Evolutionary conservation across 202 grass and related monocot genomes (phyloP).

Genomic region (Bolboschoenoplectus hybrid): DNA sequence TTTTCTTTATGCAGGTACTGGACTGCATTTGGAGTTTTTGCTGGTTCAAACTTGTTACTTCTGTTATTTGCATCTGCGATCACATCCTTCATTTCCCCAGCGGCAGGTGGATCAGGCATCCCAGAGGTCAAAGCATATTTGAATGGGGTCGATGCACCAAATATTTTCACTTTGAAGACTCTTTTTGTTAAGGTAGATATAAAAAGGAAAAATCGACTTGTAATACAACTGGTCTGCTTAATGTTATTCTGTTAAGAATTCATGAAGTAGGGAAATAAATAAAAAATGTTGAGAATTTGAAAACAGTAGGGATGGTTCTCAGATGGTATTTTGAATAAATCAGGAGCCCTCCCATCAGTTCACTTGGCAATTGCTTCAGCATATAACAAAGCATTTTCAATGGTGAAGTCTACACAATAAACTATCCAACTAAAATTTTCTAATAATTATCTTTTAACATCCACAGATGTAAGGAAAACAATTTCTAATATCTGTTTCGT

Average conservation of each 20-base stretch:
- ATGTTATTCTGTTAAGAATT: neutral
- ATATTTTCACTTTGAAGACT: slow-evolving; percentile 84
- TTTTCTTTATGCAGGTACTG: slow-evolving; percentile 54
- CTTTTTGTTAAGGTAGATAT: slow-evolving; percentile 83
- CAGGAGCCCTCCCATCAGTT: neutral
- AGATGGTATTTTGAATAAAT: slow-evolving; percentile 28
- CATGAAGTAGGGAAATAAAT: neutral
- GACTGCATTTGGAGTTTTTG: slow-evolving; percentile 73
- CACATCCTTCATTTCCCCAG: slow-evolving; percentile 76
- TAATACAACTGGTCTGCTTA: slow-evolving; percentile 2
- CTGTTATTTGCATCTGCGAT: slow-evolving; percentile 66
- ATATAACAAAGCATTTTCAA: neutral
- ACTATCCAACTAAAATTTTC: neutral
- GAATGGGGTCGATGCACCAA: slow-evolving; percentile 94
- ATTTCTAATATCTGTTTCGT: neutral
- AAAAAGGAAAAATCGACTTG: neutral
- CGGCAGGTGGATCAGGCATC: slow-evolving; percentile 79
- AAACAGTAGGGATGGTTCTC: neutral
- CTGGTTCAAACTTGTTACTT: slow-evolving; percentile 64
- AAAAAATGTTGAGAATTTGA: neutral
- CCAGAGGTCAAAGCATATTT: slow-evolving; percentile 96
- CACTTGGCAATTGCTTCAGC: neutral
- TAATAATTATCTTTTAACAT: neutral
- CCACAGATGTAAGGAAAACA: neutral
- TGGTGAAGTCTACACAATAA: neutral